Evolutionary conservation across 2,329 filamentous ascomycete species (phyloP), one percentile per base, ranked within the genome.

Genomic region (Aspergillus brunneoviolaceus): DNA sequence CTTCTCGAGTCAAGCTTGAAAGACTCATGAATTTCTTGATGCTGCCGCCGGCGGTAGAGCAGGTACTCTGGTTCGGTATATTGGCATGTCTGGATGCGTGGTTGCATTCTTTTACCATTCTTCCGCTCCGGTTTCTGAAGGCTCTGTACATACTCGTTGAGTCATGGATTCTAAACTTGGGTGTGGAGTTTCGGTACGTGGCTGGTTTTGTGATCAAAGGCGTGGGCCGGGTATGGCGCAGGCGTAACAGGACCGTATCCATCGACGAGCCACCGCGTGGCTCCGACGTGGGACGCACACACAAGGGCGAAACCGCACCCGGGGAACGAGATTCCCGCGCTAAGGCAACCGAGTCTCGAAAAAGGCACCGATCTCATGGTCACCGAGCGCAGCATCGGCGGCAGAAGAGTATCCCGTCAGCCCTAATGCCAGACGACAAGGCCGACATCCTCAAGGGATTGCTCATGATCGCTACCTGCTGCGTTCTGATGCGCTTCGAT

Each of bases 91-190:
- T 99, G 5, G 95, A 99, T 74, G 90, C 94, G 1, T 99, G 94
- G 92, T 84, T 99, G 1, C 95, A 97, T 77, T 96, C 92, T 0
- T 96, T 99, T 69, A 99, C 95, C 0, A 96, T 99, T 49, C 80
- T 99, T 0, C 95, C 95, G 0, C 83, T 99, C 60, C 86, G 95
- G 2, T 98, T 99, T 68, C 75, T 90, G 57, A 89, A 93, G 60
- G 94, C 95, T 1, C 69, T 94, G 0, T 86, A 86, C 21, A 87
- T 98, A 2, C 78, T 99, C 27, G 74, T 87, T 10, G 84, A 85
- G 61, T 98, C 93, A 84, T 96, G 91, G 91, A 82, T 76, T 2
- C 85, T 89, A 35, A 85, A 92, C 23, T 67, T 94, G 2, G 81
- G 82, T 4, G 89, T 88, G 64, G 94, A 98, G 74, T 80, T 82